Conservation (phyloP, 2,329 filamentous ascomycete species). For the Geosmithia putterillii region DNA sequence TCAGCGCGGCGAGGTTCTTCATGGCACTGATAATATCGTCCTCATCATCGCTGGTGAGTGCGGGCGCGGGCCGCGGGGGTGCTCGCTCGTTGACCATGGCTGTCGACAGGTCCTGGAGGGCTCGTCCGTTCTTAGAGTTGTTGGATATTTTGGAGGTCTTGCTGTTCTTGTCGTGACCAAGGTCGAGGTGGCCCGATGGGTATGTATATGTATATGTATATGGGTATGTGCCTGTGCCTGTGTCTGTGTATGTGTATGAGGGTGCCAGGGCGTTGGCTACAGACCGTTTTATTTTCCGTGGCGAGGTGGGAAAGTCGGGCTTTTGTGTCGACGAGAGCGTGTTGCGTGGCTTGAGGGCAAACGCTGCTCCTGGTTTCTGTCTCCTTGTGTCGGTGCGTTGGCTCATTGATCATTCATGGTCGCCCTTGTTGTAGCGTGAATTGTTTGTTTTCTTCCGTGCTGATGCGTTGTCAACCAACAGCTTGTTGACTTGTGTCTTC, state of each 20-base stretch:
- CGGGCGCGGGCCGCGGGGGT: conserved; percentile 15
- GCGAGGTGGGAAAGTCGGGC: conserved; percentile 4
- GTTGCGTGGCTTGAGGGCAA: conserved; percentile 5
- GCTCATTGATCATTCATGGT: no score
- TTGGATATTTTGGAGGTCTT: no score
- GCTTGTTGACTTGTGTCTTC: no score
- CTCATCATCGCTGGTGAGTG: conserved; percentile 19
- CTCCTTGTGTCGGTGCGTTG: not conserved
- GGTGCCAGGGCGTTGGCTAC: not conserved
- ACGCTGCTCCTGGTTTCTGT: conserved; percentile 4
- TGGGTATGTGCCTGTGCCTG: conserved; percentile 1
- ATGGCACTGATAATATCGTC: conserved; percentile 16
- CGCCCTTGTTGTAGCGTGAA: no score
- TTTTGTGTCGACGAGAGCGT: conserved; percentile 4
- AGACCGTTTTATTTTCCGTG: conserved; percentile 1
- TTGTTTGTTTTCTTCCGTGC: no score
- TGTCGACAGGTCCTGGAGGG: not conserved
- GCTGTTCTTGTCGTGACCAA: not conserved
- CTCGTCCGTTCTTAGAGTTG: conserved; percentile 1
- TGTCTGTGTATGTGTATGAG: conserved; percentile 3
- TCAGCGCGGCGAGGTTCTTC: conserved; percentile 14
- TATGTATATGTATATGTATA: not conserved
- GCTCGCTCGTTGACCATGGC: conserved; percentile 35
- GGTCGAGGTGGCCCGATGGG: not conserved
- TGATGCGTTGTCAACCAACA: no score